Percentiles rank a stretch among this genome's conserved stretches.
phyloP scores from a whole-genome alignment of 139 green algal genomes.

The Limnomonas spitsbergensis region DNA sequence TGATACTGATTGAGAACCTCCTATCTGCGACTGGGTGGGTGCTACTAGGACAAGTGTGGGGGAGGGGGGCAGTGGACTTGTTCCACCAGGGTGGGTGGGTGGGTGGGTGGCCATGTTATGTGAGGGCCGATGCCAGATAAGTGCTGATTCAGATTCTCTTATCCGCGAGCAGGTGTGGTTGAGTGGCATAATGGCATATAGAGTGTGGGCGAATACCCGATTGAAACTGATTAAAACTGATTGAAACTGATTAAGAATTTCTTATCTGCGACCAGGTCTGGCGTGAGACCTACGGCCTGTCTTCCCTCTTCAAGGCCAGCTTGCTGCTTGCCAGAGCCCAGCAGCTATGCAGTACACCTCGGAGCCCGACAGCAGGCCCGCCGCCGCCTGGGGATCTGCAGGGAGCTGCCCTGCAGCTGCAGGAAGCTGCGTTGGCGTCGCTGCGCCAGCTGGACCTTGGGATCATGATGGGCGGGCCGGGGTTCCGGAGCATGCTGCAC shows the following conservation, averaged over 20 bases:
- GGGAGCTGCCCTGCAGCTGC: background rate
- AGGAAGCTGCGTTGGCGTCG: slow-evolving; percentile 19
- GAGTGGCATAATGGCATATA: background rate
- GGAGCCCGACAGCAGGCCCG: background rate
- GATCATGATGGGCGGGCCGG: slow-evolving; percentile 75
- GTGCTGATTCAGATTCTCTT: too few relatives aligned
- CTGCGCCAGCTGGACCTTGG: slow-evolving; percentile 72
- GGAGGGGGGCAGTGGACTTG: too few relatives aligned
- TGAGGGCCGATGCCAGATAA: too few relatives aligned
- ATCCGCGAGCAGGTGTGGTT: background rate
- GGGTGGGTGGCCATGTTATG: too few relatives aligned
- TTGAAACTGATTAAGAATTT: background rate
- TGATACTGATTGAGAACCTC: too few relatives aligned
- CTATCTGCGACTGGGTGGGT: too few relatives aligned
- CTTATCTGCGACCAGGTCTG: slow-evolving; percentile 47
- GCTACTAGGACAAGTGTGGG: too few relatives aligned
- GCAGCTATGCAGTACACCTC: background rate
- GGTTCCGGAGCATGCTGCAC: slow-evolving; percentile 51
- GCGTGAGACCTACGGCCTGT: slow-evolving; percentile 73
- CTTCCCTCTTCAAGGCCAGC: slow-evolving; percentile 36
- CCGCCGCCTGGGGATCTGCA: background rate
- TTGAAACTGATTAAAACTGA: background rate
- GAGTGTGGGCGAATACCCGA: background rate
- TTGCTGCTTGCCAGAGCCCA: background rate
- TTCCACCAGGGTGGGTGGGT: too few relatives aligned